A percentile compares a stretch with the other conserved stretches of the same genome.
These are phyloP conservation scores for Rutstroemia sp. DNA, from an alignment of 2,329 filamentous ascomycete species.

Conservation along the genomic window DNA sequence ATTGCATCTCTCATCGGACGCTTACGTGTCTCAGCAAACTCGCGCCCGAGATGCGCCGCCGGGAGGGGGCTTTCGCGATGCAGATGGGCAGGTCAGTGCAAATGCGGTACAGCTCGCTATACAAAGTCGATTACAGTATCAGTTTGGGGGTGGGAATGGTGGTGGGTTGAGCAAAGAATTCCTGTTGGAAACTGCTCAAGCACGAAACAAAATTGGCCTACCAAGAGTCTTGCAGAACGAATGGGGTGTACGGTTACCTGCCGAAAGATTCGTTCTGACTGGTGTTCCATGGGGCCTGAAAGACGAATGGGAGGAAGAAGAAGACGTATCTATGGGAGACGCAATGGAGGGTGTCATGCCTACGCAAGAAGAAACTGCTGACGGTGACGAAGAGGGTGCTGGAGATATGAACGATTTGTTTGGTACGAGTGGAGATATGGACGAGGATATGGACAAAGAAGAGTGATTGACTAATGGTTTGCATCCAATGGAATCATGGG, in stretches of 20 bases:
- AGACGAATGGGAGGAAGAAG: conserved; percentile 49
- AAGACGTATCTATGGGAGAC: conserved; percentile 31
- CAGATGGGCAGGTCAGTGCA: conserved; percentile 44
- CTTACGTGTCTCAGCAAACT: conserved; percentile 44
- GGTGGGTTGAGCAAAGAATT: conserved; percentile 64
- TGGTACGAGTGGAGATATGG: conserved; percentile 32
- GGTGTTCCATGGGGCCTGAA: conserved; percentile 58
- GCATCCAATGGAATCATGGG: too few species aligned
- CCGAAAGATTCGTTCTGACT: conserved; percentile 61
- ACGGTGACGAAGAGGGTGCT: conserved; percentile 14
- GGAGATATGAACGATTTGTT: conserved; percentile 10
- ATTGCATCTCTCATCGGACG: conserved; percentile 60
- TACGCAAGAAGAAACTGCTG: conserved; percentile 32
- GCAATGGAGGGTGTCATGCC: conserved; percentile 32
- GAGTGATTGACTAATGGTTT: conserved; percentile 25
- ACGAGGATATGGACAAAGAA: conserved; percentile 33
- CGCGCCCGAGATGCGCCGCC: conserved; percentile 28
- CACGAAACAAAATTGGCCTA: conserved; percentile 60
- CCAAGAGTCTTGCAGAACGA: conserved; percentile 56
- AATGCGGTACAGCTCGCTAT: conserved; percentile 69
- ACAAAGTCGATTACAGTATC: conserved; percentile 57
- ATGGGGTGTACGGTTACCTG: conserved; percentile 60
- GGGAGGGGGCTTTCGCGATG: conserved; percentile 25
- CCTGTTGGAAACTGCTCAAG: conserved; percentile 64
- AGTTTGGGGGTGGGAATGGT: conserved; percentile 50